These are phyloP conservation scores for rapeseed (Brassica napus) DNA, from an alignment of 345 rosid genomes.

Conservation along the genomic window Da-Ae NC_063452.1:48399501-48400000, in stretches of 20 bases:
- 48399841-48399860: slow-evolving; percentile 54
- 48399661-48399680: neutral
- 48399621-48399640: neutral
- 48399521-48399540: slow-evolving; percentile 53
- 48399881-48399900: slow-evolving; percentile 73
- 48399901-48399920: slow-evolving; percentile 61
- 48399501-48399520: slow-evolving; percentile 51
- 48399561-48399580: slow-evolving; percentile 47
- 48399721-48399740: neutral
- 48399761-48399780: no score
- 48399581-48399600: neutral
- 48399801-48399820: neutral
- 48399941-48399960: slow-evolving; percentile 47
- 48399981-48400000: slow-evolving; percentile 70
- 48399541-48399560: slow-evolving; percentile 62
- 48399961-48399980: slow-evolving; percentile 56
- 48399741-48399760: neutral
- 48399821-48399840: neutral
- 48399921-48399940: slow-evolving; percentile 47
- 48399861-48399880: slow-evolving; percentile 76
- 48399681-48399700: neutral
- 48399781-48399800: neutral
- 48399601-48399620: neutral
- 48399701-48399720: neutral
- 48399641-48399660: neutral